Evolutionary conservation across 495 filamentous ascomycete genomes (phyloP).

Genomic region (Ascodesmis nigricans): DNA sequence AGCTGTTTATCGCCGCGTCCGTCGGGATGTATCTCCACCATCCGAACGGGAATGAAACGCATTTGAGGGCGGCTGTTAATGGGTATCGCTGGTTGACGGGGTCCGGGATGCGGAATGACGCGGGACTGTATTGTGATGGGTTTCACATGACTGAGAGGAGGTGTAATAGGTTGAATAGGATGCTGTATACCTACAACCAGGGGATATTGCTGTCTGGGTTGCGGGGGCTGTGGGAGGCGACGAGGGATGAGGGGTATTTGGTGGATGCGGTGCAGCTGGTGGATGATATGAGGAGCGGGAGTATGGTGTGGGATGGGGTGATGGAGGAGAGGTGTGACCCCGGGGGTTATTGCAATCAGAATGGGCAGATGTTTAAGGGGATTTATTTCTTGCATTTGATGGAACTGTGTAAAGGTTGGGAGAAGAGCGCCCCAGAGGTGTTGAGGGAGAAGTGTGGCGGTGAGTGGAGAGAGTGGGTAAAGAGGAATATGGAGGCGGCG

Average conservation of each 20-base stretch:
- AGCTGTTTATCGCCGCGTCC: constrained; percentile 66
- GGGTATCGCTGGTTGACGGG: constrained; percentile 58
- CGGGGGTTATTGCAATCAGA: constrained; percentile 50
- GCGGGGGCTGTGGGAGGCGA: constrained; percentile 56
- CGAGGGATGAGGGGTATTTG: constrained; percentile 43
- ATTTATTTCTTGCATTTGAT: constrained; percentile 45
- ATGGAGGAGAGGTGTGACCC: constrained; percentile 75
- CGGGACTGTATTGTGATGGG: constrained; percentile 71
- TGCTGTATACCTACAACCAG: constrained; percentile 94
- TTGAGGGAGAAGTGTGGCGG: too few species aligned
- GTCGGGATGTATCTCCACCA: constrained; percentile 82
- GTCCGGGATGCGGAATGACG: constrained; percentile 58
- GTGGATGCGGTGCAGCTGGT: constrained; percentile 52
- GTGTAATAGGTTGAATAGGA: constrained; percentile 63
- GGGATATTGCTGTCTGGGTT: constrained; percentile 76
- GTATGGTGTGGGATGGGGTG: constrained; percentile 71
- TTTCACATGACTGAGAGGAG: constrained; percentile 46
- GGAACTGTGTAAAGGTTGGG: constrained; percentile 40
- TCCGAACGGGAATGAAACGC: constrained; percentile 43
- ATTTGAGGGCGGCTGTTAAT: constrained; percentile 49
- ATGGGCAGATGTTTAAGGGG: constrained; percentile 84
- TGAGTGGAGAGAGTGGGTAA: constrained; percentile 49
- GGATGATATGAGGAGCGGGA: constrained; percentile 22
- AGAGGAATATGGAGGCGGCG: constrained; percentile 56
- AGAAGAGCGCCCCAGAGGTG: constrained; percentile 28